Conservation (phyloP, 2,329 filamentous ascomycete genomes). For the Metarhizium anisopliae region DNA sequence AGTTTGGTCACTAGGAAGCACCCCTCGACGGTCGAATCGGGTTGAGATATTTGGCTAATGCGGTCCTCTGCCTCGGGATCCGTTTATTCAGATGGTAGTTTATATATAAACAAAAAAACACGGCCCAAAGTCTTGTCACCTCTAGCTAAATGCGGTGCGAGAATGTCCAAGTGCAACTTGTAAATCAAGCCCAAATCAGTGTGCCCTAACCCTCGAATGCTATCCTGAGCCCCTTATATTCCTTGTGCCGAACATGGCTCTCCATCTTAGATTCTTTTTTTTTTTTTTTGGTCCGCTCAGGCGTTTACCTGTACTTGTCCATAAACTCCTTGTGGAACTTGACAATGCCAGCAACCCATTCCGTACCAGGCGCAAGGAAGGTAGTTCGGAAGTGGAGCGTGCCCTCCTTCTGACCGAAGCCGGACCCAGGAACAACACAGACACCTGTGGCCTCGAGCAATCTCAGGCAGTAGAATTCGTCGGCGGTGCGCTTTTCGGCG, state of each 20-base stretch:
- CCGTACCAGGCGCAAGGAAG: constrained; percentile 90
- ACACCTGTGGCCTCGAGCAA: constrained; percentile 91
- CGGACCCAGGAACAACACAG: constrained; percentile 84
- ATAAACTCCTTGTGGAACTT: constrained; percentile 92
- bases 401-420: constrained; percentile 88
- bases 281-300: background rate
- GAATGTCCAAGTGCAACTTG: background rate
- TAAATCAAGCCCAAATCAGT: background rate
- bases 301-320: constrained; percentile 56
- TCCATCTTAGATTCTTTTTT: background rate
- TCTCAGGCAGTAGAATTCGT: constrained; percentile 90
- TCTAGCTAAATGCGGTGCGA: background rate
- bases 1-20: no score
- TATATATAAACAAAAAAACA: background rate
- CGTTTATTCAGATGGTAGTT: no score
- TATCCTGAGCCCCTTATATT: background rate
- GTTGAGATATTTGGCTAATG: no score
- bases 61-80: no score
- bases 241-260: background rate
- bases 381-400: constrained; percentile 94
- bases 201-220: background rate
- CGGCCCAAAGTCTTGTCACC: background rate
- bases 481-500: constrained; percentile 63
- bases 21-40: no score
- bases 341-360: constrained; percentile 81